phyloP scores from a whole-genome alignment of 768 basidiomycete species.

The Psilocybe cyanescens region DNA sequence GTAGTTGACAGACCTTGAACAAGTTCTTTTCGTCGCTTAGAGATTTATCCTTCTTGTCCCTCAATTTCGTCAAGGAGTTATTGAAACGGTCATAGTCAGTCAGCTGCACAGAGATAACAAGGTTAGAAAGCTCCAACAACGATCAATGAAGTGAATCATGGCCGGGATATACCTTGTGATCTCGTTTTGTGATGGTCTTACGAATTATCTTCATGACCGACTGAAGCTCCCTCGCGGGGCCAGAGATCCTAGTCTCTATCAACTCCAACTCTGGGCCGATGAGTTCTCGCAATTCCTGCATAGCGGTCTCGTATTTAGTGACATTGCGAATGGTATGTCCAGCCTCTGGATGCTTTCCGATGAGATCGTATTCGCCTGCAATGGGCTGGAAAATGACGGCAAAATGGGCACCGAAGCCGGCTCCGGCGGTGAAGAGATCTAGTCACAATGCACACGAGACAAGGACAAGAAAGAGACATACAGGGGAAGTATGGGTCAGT shows the following conservation, averaged over 20 bases:
- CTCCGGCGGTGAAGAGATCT: conserved; percentile 72
- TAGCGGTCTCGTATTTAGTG: conserved; percentile 66
- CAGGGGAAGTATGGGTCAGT: conserved; percentile 2
- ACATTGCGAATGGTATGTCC: conserved; percentile 81
- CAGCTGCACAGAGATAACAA: conserved; percentile 46
- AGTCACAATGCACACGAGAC: conserved; percentile 5
- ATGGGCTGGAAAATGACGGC: conserved; percentile 66
- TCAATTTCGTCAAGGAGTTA: conserved; percentile 91
- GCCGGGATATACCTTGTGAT: conserved; percentile 79
- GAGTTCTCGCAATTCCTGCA: conserved; percentile 83
- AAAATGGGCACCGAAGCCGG: conserved; percentile 68
- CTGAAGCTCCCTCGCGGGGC: conserved; percentile 89
- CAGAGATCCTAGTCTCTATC: conserved; percentile 84
- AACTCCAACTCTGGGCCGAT: conserved; percentile 92
- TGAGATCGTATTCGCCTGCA: conserved; percentile 76
- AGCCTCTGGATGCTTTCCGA: conserved; percentile 77
- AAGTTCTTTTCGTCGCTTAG: conserved; percentile 95
- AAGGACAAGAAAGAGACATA: not conserved
- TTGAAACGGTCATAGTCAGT: conserved; percentile 96
- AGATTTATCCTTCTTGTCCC: conserved; percentile 98
- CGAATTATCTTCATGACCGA: conserved; percentile 84
- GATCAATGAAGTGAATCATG: not conserved
- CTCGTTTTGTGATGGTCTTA: conserved; percentile 94
- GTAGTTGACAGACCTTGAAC: conserved; percentile 71
- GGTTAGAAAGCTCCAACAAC: conserved; percentile 4